Conservation (phyloP, 331 rosid genomes). For the Arachis monticola region DNA sequence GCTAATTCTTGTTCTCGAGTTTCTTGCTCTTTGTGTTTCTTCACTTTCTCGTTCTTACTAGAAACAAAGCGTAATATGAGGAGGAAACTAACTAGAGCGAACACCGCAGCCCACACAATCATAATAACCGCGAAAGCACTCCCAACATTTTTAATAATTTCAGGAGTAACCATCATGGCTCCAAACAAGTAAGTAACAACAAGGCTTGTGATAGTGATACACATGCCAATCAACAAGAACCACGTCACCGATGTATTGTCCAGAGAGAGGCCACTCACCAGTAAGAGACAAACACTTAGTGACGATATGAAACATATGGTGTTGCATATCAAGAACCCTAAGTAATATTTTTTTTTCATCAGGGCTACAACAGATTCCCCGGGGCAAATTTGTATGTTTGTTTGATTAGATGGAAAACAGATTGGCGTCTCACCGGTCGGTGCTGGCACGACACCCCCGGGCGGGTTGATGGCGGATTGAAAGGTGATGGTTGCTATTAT, state of each 20-base stretch:
- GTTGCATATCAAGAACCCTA: accelerated
- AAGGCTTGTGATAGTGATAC: neutral
- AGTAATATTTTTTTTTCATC: accelerated
- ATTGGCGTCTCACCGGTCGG: no score
- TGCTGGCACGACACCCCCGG: conserved; percentile 16
- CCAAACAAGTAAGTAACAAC: neutral
- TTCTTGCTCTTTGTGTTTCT: no score
- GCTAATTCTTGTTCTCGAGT: no score
- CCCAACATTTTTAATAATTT: no score
- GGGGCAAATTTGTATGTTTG: neutral
- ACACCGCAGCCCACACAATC: no score
- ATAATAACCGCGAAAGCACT: no score
- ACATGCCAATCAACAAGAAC: conserved; percentile 24
- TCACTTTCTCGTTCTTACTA: no score
- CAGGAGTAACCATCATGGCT: accelerated
- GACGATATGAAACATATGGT: conserved; percentile 34
- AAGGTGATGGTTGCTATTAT: conserved; percentile 30
- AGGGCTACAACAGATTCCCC: conserved; percentile 4
- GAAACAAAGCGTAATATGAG: no score
- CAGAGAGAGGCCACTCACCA: conserved; percentile 35
- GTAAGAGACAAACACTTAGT: conserved; percentile 16
- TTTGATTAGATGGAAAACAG: neutral
- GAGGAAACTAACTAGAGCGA: no score
- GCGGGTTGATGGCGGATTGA: conserved; percentile 22
- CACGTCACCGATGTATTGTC: neutral